Evolutionary conservation across 2,329 filamentous ascomycete genomes (phyloP), one percentile per base, ranked within the genome.

Genomic region (Botrytis elliptica): DNA sequence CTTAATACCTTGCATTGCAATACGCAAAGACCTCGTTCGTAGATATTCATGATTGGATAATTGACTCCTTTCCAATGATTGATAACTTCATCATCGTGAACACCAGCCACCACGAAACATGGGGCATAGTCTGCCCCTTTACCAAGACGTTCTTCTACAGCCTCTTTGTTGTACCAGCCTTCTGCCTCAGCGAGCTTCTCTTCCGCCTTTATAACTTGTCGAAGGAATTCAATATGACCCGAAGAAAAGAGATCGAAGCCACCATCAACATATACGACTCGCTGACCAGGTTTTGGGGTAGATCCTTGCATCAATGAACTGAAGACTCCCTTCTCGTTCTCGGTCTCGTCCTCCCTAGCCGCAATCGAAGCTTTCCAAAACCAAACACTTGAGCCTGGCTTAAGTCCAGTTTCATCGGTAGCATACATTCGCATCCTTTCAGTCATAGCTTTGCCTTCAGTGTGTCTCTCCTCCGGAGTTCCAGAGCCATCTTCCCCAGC

Each of bases 41-140:
- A 97, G 73, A 97, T 95, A 85, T 98, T 99, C 96, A 99, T 99
- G 84, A 99, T 98, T 40, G 96, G 96, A 81, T 98, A 99, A 84
- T 99, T 99, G 79, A 98, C 88, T 52, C 96, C 95, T 84, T 98
- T 98, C 92, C 94, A 97, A 79, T 92, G 86, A 83, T 99, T 99
- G 83, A 99, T 97, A 75, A 97, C 94, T 76, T 92, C 90, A 82
- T 99, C 96, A 79, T 97, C 93, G 83, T 99, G 96, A 38, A 99
- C 91, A 67, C 96, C 96, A 3, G 94, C 95, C 62, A 98, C 89
- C n/a, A 99, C 88, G 81, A 93, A 98, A 10, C 91, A 92, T 0
- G 94, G 94, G 0, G 89, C 86, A 80, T 97, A 97, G 82, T 97
- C 93, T 64, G 86, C 87, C 25, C 92, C 92, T 9, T 84, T 81